phyloP scores from a whole-genome alignment of 352 stramenopile species.

The Phytophthora chlamydospora region DNA sequence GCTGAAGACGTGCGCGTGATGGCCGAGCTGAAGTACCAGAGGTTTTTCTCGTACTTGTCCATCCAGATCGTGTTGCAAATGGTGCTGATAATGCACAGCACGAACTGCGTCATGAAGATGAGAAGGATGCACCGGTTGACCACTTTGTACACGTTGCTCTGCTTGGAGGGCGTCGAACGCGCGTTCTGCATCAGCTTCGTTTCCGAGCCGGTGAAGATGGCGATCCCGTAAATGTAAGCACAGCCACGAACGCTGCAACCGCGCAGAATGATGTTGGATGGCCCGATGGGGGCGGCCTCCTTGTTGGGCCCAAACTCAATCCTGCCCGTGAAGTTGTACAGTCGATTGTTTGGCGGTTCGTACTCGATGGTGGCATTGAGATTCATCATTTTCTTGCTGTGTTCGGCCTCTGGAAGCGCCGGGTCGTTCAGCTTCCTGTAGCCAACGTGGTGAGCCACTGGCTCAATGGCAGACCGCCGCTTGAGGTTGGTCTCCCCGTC shows the following conservation, averaged over 20 bases:
- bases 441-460: slow-evolving; percentile 58
- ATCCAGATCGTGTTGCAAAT: slow-evolving; percentile 62
- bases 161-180: slow-evolving; percentile 66
- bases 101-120: slow-evolving; percentile 65
- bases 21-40: slow-evolving; percentile 58
- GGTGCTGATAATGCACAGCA: slow-evolving; percentile 72
- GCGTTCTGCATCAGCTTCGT: slow-evolving; percentile 90
- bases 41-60: slow-evolving; percentile 35
- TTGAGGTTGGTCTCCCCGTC: slow-evolving; percentile 97
- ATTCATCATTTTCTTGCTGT: slow-evolving; percentile 46
- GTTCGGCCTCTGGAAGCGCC: slow-evolving; percentile 38
- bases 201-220: slow-evolving; percentile 91
- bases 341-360: slow-evolving; percentile 79
- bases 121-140: slow-evolving; percentile 76
- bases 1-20: slow-evolving; percentile 17
- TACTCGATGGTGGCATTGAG: slow-evolving; percentile 61
- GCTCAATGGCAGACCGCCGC: slow-evolving; percentile 58
- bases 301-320: slow-evolving; percentile 38
- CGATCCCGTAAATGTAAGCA: slow-evolving; percentile 71
- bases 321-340: slow-evolving; percentile 75
- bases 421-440: slow-evolving; percentile 68
- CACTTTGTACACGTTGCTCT: slow-evolving; percentile 75
- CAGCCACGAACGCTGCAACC: slow-evolving; percentile 73
- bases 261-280: slow-evolving; percentile 86
- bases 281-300: slow-evolving; percentile 52